Base-by-base conservation (phyloP, 257 asterid species). In the Eustoma russellianum region DNA sequence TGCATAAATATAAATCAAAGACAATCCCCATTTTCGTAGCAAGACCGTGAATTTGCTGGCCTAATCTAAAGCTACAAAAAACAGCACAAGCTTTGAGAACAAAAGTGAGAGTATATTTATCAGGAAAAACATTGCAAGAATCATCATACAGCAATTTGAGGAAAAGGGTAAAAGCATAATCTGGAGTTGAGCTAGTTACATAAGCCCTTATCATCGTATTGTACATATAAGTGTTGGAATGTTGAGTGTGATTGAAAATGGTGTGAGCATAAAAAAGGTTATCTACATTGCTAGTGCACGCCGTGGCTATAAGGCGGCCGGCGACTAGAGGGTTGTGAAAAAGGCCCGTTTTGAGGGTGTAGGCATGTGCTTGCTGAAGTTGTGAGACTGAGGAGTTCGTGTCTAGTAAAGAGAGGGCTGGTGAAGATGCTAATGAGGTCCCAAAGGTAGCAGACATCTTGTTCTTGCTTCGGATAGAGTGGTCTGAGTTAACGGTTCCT, bases 51-150 rank as follows among this genome's bases (percentile, higher is more conserved):
- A 74, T 48, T 49, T 70, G 74, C 41, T 61, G 50, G 41, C 72
- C 77, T 55, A 48, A 47, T 41, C 46, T 50, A 17, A 56, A 41
- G 44, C 55, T 56, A 30, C 50, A 55, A 35, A 60, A 51, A 60
- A 55, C 33, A 53, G 72, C 71, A 60, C 80, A 74, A 50, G 74
- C 77, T 57, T 70, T 74, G 46, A 74, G 66, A 50, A 67, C 12
- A 44, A 74, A 74, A 13, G 80, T 74, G 54, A 66, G 70, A 50
- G 64, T 74, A 50, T 55, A 70, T 49, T 70, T 70, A 50, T 74
- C 74, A 2, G 74, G 70, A 33, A 50, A 53, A 38, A 65, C 49
- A 10, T 64, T 13, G 43, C 43, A 38, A 38, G 9, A 38, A 28
- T 28, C 14, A 5, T 52, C 64, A 54, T 70, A 43, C 0, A 74